phyloP scores from a whole-genome alignment of 1,284 basidiomycete genomes.

The Ustilago crameri region DNA sequence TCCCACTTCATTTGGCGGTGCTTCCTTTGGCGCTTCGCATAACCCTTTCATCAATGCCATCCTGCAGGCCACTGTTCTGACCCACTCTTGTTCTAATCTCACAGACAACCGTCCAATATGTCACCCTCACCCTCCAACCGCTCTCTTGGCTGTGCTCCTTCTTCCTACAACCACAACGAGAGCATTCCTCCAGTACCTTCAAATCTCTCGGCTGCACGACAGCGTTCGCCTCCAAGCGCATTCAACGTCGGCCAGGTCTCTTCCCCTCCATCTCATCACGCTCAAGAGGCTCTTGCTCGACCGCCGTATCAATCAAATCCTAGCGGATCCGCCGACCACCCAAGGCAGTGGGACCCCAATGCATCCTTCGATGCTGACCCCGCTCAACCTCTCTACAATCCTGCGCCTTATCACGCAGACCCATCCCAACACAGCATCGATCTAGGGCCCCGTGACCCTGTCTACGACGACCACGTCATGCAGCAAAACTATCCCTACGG shows the following conservation, averaged over 20 bases:
- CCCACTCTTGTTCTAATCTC: not conserved
- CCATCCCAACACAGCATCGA: constrained; percentile 34
- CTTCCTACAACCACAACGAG: constrained; percentile 17
- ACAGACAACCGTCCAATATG: constrained; percentile 32
- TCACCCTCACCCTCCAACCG: constrained; percentile 31
- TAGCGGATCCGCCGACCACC: constrained; percentile 18
- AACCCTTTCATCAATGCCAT: not conserved
- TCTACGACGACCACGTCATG: constrained; percentile 22
- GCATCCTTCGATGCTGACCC: constrained; percentile 33
- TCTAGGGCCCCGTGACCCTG: constrained; percentile 20
- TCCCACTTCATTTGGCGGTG: not conserved
- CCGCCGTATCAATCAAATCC: constrained; percentile 14
- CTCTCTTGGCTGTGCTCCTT: constrained; percentile 13
- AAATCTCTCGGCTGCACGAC: constrained; percentile 26
- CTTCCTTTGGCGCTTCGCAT: constrained; percentile 5
- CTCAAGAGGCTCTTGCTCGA: constrained; percentile 17
- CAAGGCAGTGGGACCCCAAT: constrained; percentile 39
- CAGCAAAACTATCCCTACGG: constrained; percentile 34
- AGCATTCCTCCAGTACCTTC: constrained; percentile 33
- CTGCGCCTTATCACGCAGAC: constrained; percentile 19
- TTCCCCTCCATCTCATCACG: constrained; percentile 10
- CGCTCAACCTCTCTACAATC: constrained; percentile 31
- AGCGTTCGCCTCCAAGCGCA: constrained; percentile 1
- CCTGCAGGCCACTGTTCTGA: not conserved
- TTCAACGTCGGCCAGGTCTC: not conserved